Evolutionary conservation across 768 basidiomycete species (phyloP), one percentile per base, ranked within the genome.

Genomic region (Hericium coralloides): DNA sequence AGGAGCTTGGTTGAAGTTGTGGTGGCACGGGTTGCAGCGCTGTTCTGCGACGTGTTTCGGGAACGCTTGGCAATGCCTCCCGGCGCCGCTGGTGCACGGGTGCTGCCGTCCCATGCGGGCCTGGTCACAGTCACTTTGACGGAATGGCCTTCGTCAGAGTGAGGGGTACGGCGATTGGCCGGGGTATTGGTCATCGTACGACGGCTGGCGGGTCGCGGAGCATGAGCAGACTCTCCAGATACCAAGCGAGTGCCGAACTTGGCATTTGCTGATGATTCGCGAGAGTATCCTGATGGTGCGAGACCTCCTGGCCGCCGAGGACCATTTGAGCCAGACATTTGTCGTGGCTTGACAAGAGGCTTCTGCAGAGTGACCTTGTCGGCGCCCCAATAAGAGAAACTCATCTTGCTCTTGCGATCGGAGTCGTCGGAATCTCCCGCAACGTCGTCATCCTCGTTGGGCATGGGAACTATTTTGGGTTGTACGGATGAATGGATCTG

Each of bases 361-460:
- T 88, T 88, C 68, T 91, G 88, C 20, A 93, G 81, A 1, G 91
- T 93, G 64, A 93, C 80, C 71, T 91, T 91, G 74, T 93, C 91
- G 36, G 91, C 91, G 23, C 91, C 90, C 89, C 90, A 92, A 67
- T 92, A 94, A 5, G 89, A 92, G 72, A 92, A 92, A 74, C 88
- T 89, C 91, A 92, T 92, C 70, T 92, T 92, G 76, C 85, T 89
- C 75, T 91, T 89, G 73, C 85, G 82, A 68, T 92, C 90, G 12
- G 89, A 92, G 64, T 92, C 88, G 62, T 89, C 87, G 3, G 90
- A 91, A 26, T 90, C 88, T 20, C 66, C 71, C 17, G 64, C 80
- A 17, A 74, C 83, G 22, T 74, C 75, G 18, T 74, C 72, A 26
- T 81, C 78, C 50, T 85, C 85, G 56, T 83, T 81, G 25, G 85